Evolutionary conservation across 164 flowering plant species (phyloP).

Genomic region (Nelumbo lutea): DNA sequence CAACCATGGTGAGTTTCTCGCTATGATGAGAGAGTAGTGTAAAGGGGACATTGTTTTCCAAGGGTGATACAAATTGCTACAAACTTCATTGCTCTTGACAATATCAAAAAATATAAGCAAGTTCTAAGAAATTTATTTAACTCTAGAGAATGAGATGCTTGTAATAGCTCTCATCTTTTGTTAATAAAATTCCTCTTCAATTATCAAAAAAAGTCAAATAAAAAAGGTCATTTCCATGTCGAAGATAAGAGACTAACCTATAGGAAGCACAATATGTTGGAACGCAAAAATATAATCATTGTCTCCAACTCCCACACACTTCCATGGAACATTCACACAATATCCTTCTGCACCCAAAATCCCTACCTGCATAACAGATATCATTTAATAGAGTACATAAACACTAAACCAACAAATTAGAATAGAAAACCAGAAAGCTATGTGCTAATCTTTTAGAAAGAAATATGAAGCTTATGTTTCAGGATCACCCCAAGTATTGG

Average conservation of each 20-base stretch:
- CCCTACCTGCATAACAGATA: conserved; percentile 60
- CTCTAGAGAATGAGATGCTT: no score
- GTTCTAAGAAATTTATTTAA: no score
- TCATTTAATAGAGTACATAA: background rate
- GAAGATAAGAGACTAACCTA: conserved; percentile 44
- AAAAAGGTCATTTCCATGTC: background rate
- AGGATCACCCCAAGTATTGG: no score
- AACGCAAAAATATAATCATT: conserved; percentile 90
- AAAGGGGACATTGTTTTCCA: no score
- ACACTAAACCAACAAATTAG: background rate
- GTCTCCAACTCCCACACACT: conserved; percentile 90
- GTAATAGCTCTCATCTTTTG: no score
- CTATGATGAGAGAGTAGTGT: no score
- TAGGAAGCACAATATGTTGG: conserved; percentile 82
- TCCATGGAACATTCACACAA: conserved; percentile 96
- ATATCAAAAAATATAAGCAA: no score
- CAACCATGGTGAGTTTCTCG: no score
- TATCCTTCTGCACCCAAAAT: conserved; percentile 83
- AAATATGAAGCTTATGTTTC: no score
- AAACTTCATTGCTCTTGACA: no score
- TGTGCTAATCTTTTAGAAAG: background rate
- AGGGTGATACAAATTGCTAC: no score
- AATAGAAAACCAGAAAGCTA: background rate
- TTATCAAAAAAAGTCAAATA: background rate
- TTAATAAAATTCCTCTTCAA: background rate